Percentiles rank a stretch among this genome's conserved stretches.
These are phyloP conservation scores for Linnemannia hyalina DNA, from an alignment of 192 early-diverging fungal species.

Conservation along the genomic window DNA sequence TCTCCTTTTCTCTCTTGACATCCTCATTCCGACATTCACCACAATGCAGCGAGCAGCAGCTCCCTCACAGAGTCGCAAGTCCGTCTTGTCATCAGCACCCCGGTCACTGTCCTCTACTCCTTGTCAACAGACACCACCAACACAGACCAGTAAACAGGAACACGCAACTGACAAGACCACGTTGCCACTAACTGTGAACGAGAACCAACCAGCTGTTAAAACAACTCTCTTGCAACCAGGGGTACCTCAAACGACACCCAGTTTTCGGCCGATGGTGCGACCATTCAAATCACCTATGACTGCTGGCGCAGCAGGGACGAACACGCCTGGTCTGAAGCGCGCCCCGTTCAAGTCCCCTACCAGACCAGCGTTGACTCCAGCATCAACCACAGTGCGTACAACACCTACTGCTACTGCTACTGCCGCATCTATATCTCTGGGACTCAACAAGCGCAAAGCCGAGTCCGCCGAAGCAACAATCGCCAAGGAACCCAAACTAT, in stretches of 20 bases:
- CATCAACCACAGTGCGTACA: background rate
- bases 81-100: background rate
- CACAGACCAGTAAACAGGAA: background rate
- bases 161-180: background rate
- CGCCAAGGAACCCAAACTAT: background rate
- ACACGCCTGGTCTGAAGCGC: background rate
- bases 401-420: background rate
- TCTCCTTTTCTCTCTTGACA: background rate
- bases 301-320: background rate
- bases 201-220: background rate
- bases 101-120: background rate
- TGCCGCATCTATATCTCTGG: background rate
- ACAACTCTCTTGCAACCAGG: background rate
- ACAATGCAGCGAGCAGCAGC: constrained; percentile 31
- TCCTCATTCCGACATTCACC: background rate
- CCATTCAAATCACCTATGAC: constrained; percentile 21
- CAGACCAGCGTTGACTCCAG: background rate
- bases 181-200: background rate
- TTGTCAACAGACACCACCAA: background rate
- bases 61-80: constrained; percentile 24
- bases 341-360: background rate
- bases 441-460: background rate
- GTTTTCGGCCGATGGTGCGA: background rate
- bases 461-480: background rate
- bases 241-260: background rate